Evolutionary conservation across 495 filamentous ascomycete genomes (phyloP).

Genomic region (Daldinia loculata): DNA sequence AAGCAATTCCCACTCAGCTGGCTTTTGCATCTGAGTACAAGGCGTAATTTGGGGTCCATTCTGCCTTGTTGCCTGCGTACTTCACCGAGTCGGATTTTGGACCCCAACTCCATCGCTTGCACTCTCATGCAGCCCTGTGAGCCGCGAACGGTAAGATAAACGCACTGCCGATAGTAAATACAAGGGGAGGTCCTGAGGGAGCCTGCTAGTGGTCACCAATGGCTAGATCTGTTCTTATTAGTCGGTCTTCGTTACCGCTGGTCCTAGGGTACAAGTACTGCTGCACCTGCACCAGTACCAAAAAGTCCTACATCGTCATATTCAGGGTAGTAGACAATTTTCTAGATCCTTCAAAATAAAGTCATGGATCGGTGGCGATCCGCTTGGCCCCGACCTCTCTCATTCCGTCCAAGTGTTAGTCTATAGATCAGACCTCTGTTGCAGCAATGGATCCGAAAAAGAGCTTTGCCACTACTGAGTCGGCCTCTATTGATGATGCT

Average conservation of each 20-base stretch:
- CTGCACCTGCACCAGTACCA: constrained; percentile 44
- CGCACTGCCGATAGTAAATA: constrained; percentile 45
- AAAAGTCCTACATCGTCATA: constrained; percentile 51
- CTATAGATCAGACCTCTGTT: constrained; percentile 24
- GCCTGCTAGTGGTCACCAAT: constrained; percentile 47
- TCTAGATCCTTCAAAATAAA: constrained; percentile 48
- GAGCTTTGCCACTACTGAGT: constrained; percentile 39
- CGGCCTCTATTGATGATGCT: constrained; percentile 35
- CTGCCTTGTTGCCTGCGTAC: constrained; percentile 52
- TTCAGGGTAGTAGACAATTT: constrained; percentile 42
- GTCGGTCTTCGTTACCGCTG: constrained; percentile 46
- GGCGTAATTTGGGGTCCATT: constrained; percentile 48
- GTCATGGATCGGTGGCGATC: constrained; percentile 48
- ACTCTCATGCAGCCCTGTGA: constrained; percentile 47
- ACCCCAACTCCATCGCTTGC: constrained; percentile 48
- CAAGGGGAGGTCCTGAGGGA: constrained; percentile 44
- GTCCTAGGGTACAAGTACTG: constrained; percentile 46
- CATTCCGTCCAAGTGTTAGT: constrained; percentile 41
- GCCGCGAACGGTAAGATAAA: constrained; percentile 47
- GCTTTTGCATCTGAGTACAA: constrained; percentile 42
- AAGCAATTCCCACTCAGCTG: constrained; percentile 48
- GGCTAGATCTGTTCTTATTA: constrained; percentile 41
- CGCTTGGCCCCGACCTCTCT: constrained; percentile 40
- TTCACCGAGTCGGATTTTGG: constrained; percentile 49
- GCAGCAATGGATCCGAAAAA: constrained; percentile 43